These are phyloP conservation scores for Gentiana dahurica DNA, from an alignment of 257 asterid genomes.

Conservation along the genomic window DNA sequence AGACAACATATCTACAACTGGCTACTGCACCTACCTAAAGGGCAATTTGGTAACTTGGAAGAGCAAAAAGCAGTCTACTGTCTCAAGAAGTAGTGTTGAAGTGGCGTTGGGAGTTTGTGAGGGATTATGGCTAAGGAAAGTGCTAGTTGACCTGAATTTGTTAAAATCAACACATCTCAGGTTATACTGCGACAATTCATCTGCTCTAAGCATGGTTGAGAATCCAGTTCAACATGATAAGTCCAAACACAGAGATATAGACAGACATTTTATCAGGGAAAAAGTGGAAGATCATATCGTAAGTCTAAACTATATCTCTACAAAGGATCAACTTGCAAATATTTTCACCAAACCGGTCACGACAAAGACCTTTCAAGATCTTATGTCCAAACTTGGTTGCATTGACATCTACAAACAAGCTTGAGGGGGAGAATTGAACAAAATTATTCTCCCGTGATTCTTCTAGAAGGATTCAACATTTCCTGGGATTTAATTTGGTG, in stretches of 20 bases:
- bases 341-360: not conserved
- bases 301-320: not conserved
- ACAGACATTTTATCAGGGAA: not conserved
- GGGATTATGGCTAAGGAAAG: too few relatives aligned
- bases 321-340: not conserved
- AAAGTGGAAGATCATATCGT: not conserved
- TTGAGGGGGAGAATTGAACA: not conserved
- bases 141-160: not conserved
- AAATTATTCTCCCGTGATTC: too few relatives aligned
- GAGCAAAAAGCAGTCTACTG: too few relatives aligned
- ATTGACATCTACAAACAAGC: not conserved
- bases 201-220: too few relatives aligned
- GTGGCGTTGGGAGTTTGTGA: too few relatives aligned
- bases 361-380: not conserved
- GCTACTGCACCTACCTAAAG: not conserved
- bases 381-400: not conserved
- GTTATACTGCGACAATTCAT: not conserved
- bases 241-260: too few relatives aligned
- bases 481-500: too few relatives aligned
- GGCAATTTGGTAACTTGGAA: not conserved
- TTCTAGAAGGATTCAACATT: too few relatives aligned
- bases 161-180: not conserved
- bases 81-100: too few relatives aligned
- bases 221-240: too few relatives aligned
- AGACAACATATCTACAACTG: not conserved